phyloP scores from a whole-genome alignment of 805 yeast genomes.

The Ogataea methylovora region DNA sequence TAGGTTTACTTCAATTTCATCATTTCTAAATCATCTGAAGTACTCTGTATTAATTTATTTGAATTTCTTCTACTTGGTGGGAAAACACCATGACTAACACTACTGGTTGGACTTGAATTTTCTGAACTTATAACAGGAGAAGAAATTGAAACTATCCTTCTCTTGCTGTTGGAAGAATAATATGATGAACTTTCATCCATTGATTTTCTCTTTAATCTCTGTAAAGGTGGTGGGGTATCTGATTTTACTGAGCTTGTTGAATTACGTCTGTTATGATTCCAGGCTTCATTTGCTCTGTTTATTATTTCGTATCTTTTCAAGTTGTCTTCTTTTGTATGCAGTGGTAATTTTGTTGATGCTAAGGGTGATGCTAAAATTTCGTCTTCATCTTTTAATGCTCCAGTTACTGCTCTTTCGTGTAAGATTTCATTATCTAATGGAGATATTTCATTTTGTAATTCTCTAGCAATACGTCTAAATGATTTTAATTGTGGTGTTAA shows the following conservation, averaged over 20 bases:
- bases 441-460: slow-evolving; percentile 24
- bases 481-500: slow-evolving; percentile 27
- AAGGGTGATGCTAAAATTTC: slow-evolving; percentile 11
- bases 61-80: slow-evolving; percentile 18
- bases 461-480: slow-evolving; percentile 25
- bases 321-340: slow-evolving; percentile 9
- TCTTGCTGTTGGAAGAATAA: slow-evolving; percentile 1
- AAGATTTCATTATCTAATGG: slow-evolving; percentile 28
- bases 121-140: slow-evolving; percentile 5
- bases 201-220: slow-evolving; percentile 2
- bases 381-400: slow-evolving; percentile 23
- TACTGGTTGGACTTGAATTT: slow-evolving; percentile 1
- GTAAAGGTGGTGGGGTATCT: not conserved
- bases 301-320: slow-evolving; percentile 26
- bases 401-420: slow-evolving; percentile 27
- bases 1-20: no score
- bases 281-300: slow-evolving; percentile 26
- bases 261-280: slow-evolving; percentile 22
- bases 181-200: slow-evolving; percentile 1
- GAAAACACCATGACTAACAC: not conserved
- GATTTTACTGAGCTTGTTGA: not conserved
- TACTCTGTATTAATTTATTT: slow-evolving; percentile 18
- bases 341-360: slow-evolving; percentile 4
- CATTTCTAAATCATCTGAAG: slow-evolving; percentile 24
- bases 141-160: slow-evolving; percentile 4